Percentiles rank a stretch among this genome's conserved stretches.
phyloP scores from a whole-genome alignment of 1,284 basidiomycete species.

The Phlebopus sp. region DNA sequence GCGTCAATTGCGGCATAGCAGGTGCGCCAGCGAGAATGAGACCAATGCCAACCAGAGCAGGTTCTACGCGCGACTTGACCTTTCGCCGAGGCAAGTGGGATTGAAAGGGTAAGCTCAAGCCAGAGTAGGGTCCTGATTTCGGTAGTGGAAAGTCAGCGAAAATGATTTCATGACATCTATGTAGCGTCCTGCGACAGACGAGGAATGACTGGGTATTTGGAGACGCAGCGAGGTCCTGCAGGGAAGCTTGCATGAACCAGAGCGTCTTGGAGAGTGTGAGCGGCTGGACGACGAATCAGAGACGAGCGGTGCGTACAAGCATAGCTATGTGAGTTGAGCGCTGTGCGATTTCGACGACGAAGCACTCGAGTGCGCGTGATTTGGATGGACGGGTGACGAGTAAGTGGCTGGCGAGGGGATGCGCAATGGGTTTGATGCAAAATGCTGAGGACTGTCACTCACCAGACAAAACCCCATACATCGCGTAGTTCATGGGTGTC shows the following conservation, averaged over 20 bases:
- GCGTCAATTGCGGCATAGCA: conserved; percentile 73
- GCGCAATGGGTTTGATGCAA: conserved; percentile 14
- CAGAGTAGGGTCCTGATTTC: conserved; percentile 61
- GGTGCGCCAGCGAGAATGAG: conserved; percentile 76
- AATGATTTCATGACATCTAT: conserved; percentile 95
- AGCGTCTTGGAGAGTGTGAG: conserved; percentile 62
- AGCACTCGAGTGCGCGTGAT: conserved; percentile 88
- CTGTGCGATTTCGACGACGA: conserved; percentile 83
- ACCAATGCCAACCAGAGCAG: conserved; percentile 85
- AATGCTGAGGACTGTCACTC: conserved; percentile 21
- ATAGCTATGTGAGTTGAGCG: conserved; percentile 92
- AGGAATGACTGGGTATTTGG: conserved; percentile 79
- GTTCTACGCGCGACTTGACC: conserved; percentile 69
- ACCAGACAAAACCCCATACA: conserved; percentile 98
- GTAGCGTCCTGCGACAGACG: conserved; percentile 90
- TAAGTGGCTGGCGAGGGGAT: conserved; percentile 64
- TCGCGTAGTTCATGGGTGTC: conserved; percentile 83
- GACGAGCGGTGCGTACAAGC: conserved; percentile 61
- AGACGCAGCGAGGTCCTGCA: conserved; percentile 77
- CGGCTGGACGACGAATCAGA: conserved; percentile 10
- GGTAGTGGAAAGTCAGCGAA: conserved; percentile 84
- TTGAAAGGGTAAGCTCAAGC: conserved; percentile 45
- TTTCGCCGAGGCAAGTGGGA: conserved; percentile 56
- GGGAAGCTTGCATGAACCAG: conserved; percentile 96
- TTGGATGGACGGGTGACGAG: conserved; percentile 87